Base-by-base conservation (phyloP, 2,329 filamentous ascomycete species). In the Trichoderma sp. region DNA sequence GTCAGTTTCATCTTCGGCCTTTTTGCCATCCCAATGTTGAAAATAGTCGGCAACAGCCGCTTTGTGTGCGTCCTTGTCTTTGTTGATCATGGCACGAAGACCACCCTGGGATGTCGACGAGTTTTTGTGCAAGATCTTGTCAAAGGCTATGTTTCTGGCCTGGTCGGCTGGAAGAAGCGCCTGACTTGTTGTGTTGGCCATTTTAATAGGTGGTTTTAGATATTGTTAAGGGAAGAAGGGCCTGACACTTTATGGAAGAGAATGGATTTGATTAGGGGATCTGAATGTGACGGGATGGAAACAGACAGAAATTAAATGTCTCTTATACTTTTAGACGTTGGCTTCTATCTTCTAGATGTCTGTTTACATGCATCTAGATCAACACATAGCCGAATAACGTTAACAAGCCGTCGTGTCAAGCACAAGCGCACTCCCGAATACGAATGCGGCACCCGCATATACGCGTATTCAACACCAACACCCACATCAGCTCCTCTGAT, bases 21-120 rank as follows among this genome's bases (percentile, higher is more conserved):
- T 81, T 82, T 96, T 93, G 83, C 94, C 91, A 80, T 97, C 93
- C 92, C 92, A 97, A 79, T 97, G 93, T 86, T 96, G 96, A 84
- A 97, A 97, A 82, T 97, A 97, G 79, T 96, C 92, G 76, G 95
- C 92, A 32, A 94, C 87, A 56, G 93, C 93, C 63, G 90, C 90
- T 75, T 91, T 88, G 74, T 94, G 90, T 1, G 92, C 92, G 12
- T 82, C 76, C 48, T 72, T 74, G 78, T 94, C 88, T 82, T 97
- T 97, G 77, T 85, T 84, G 72, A 95, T 82, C 89, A 97, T 93
- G 74, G 93, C 90, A 72, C 86, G 82, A 73, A 97, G 86, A 70
- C 92, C 91, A 72, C 90, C 91, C 58, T 84, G 80, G 34, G 86
- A 85, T 72, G 87, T 80, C 39, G 90, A 83, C 61, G 91, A 92